These are phyloP conservation scores for Sphaerosporella brunnea DNA, from an alignment of 495 filamentous ascomycete species.

Conservation along the genomic window DNA sequence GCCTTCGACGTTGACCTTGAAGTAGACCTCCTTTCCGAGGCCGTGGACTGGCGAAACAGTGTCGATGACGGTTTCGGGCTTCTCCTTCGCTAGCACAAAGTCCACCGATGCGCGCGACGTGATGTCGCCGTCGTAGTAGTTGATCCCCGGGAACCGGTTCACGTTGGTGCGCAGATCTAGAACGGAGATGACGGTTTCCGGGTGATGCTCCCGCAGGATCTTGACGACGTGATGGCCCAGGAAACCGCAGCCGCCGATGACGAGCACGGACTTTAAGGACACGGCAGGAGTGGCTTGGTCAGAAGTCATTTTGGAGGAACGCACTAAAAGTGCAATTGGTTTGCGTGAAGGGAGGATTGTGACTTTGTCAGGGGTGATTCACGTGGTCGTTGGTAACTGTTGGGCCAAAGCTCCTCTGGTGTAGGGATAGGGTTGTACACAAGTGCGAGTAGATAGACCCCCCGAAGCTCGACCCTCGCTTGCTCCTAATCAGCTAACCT, in stretches of 20 bases:
- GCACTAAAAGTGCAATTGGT: too few relatives aligned
- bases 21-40: slow-evolving; percentile 42
- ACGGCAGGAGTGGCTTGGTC: too few relatives aligned
- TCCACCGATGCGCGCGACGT: slow-evolving; percentile 50
- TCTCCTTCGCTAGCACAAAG: slow-evolving; percentile 45
- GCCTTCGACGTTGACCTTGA: slow-evolving; percentile 85
- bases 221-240: slow-evolving; percentile 52
- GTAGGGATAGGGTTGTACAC: too few relatives aligned
- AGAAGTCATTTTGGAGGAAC: too few relatives aligned
- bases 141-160: slow-evolving; percentile 56
- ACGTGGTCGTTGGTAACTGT: too few relatives aligned
- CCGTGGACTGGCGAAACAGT: slow-evolving; percentile 62
- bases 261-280: slow-evolving; percentile 39
- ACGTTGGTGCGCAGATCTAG: slow-evolving; percentile 62
- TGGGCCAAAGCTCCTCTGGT: too few relatives aligned
- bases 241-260: slow-evolving; percentile 55
- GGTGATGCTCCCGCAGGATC: slow-evolving; percentile 38
- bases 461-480: too few relatives aligned
- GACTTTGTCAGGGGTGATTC: too few relatives aligned
- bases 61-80: slow-evolving; percentile 84
- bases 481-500: too few relatives aligned
- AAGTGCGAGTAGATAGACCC: too few relatives aligned
- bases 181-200: slow-evolving; percentile 49
- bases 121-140: slow-evolving; percentile 77
- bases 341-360: too few relatives aligned